Base-by-base conservation (phyloP, 139 green algal species). In the Volvox reticuliferus region DNA sequence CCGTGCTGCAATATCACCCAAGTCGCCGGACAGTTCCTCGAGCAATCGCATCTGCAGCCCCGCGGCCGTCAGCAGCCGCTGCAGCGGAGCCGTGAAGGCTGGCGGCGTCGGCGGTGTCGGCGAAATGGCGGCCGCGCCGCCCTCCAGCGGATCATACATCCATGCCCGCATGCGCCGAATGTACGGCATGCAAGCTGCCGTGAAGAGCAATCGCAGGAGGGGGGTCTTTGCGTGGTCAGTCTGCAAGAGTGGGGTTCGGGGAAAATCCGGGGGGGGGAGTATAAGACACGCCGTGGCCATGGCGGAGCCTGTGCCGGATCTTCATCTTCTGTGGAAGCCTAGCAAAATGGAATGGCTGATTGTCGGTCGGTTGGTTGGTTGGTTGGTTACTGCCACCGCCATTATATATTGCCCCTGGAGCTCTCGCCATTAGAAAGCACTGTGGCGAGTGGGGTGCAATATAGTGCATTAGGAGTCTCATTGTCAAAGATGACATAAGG, bases 21-120 rank as follows among this genome's bases (percentile, higher is more conserved):
- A 22, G 26, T 81, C 65, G 32, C 24, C 82, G 22, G 55, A 28
- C 83, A 68, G 67, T 24, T 35, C 24, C 68, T 44, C 83, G 36
- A 80, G 36, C 68, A 89, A 67, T 69, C 67, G 36, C 83, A 89
- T 69, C 83, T 81, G 83, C 83, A 44, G 83, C 67, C 83, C 83
- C 1, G 83, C 83, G 13, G 83, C 83, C 35, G 36, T 69, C 33
- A 88, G 82, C 82, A 69, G 37, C 69, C 69, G 85, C 28, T 89
- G 69, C 37, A 82, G 28, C 26, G 36, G 37, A 12, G 44, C 37
- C 14, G 69, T 50, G 28, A 89, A 89, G 28, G n/a, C 28, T 2
- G 85, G 85, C 16, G 69, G 1, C 85, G 69, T 20, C 37, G 85
- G 85, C 17, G 85, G 85, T 36, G 18, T 35, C 55, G 17, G 26